A percentile compares a stretch with the other conserved stretches of the same genome.
These are phyloP conservation scores for Colletotrichum sp. DNA, from an alignment of 2,329 filamentous ascomycete species.

Conservation along the genomic window DNA sequence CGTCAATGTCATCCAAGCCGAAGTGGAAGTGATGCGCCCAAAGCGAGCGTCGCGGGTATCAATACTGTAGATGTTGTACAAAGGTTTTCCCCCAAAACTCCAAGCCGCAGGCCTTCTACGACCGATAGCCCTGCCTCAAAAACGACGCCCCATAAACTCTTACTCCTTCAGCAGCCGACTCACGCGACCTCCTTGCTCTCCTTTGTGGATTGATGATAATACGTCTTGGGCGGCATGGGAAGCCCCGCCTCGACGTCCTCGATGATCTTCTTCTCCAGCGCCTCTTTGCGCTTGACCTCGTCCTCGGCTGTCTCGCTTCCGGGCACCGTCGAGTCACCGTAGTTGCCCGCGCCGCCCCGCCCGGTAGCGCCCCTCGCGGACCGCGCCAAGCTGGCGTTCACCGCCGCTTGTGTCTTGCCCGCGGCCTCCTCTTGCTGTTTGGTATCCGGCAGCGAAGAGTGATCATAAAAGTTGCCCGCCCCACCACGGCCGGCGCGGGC, in stretches of 20 bases:
- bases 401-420: constrained; percentile 36
- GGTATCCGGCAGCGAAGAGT: constrained; percentile 34
- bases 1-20: not conserved
- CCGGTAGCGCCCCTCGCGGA: constrained; percentile 39
- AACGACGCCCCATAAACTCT: not conserved
- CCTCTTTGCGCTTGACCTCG: constrained; percentile 36
- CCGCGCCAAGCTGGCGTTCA: constrained; percentile 31
- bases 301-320: constrained; percentile 27
- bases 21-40: not conserved
- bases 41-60: constrained; percentile 22
- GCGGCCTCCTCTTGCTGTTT: constrained; percentile 38
- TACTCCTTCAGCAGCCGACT: not conserved
- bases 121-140: not conserved
- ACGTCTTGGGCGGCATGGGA: constrained; percentile 50
- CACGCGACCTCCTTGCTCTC: constrained; percentile 23
- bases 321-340: constrained; percentile 31
- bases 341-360: constrained; percentile 66
- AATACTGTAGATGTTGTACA: not conserved
- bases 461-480: constrained; percentile 63
- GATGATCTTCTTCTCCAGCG: constrained; percentile 46
- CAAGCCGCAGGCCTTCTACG: not conserved
- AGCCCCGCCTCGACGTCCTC: constrained; percentile 54
- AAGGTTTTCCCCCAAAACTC: not conserved
- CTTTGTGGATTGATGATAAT: constrained; percentile 32
- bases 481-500: constrained; percentile 61